phyloP scores from a whole-genome alignment of 345 rosid genomes.

The Carallia pectinifolia region DNA sequence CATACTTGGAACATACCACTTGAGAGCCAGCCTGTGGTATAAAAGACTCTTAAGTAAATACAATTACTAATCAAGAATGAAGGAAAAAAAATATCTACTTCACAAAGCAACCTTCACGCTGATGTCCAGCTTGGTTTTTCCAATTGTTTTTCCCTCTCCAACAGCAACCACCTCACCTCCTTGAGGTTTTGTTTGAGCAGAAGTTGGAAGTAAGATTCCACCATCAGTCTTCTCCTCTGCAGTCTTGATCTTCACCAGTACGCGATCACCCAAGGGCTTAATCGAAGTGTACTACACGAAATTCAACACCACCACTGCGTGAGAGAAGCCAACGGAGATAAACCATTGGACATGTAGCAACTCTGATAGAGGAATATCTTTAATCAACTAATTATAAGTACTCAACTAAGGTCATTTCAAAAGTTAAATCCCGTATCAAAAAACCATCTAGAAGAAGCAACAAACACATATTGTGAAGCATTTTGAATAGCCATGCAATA shows the following conservation, averaged over 20 bases:
- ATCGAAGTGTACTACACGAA: constrained; percentile 63
- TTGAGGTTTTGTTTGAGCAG: constrained; percentile 88
- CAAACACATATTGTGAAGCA: too few relatives aligned
- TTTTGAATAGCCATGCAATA: too few relatives aligned
- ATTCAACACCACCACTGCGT: too few relatives aligned
- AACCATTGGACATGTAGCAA: too few relatives aligned
- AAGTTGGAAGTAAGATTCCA: constrained; percentile 77
- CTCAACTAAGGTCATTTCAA: too few relatives aligned
- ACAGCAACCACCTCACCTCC: constrained; percentile 91
- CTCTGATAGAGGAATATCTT: too few relatives aligned
- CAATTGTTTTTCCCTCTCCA: constrained; percentile 80
- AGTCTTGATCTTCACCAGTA: constrained; percentile 77
- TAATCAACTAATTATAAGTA: too few relatives aligned
- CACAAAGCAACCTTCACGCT: constrained; percentile 48
- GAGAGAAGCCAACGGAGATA: too few relatives aligned
- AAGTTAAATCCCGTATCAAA: too few relatives aligned
- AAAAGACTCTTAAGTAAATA: neutral
- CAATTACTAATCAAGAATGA: neutral
- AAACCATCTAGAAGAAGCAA: too few relatives aligned
- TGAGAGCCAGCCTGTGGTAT: constrained; percentile 65
- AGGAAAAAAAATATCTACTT: neutral
- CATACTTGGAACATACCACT: constrained; percentile 82
- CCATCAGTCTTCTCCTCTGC: constrained; percentile 80
- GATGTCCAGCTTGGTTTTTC: constrained; percentile 54
- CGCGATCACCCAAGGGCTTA: constrained; percentile 85